Conservation (phyloP, 106 monocot genomes). For the Dactylorhiza incarnata region DNA sequence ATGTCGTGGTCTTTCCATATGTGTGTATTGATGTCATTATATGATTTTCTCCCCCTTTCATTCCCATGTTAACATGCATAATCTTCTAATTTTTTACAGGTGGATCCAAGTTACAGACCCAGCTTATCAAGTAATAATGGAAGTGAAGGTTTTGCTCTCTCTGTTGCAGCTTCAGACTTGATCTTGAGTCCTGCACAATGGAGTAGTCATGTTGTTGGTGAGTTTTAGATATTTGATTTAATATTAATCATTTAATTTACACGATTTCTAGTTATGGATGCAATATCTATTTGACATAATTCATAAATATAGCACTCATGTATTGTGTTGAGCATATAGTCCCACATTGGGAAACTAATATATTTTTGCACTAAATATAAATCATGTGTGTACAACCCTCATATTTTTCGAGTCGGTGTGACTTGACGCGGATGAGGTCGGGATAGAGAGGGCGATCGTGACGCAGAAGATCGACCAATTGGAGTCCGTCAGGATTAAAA, state of each 20-base stretch:
- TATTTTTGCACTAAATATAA: too few species aligned
- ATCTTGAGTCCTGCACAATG: constrained; percentile 25
- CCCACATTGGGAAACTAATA: too few species aligned
- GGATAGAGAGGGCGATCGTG: too few species aligned
- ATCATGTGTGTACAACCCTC: too few species aligned
- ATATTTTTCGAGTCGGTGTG: too few species aligned
- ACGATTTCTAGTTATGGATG: neutral
- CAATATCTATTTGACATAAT: neutral
- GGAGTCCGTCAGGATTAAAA: too few species aligned
- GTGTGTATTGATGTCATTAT: neutral
- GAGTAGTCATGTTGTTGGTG: constrained; percentile 30
- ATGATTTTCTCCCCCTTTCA: neutral
- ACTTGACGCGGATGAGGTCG: too few species aligned
- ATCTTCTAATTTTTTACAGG: neutral
- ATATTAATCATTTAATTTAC: neutral
- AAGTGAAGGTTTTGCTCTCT: constrained; percentile 17
- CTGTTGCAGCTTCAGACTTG: constrained; percentile 29
- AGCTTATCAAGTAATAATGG: constrained; percentile 13
- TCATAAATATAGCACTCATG: neutral
- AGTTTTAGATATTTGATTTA: constrained; percentile 2
- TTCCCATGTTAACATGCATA: neutral
- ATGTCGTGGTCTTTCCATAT: neutral
- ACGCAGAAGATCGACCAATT: too few species aligned
- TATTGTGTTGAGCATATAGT: neutral
- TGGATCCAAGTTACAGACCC: constrained; percentile 25